Conservation (phyloP, 2,329 filamentous ascomycete species). For the Aquanectria penicillioides region DNA sequence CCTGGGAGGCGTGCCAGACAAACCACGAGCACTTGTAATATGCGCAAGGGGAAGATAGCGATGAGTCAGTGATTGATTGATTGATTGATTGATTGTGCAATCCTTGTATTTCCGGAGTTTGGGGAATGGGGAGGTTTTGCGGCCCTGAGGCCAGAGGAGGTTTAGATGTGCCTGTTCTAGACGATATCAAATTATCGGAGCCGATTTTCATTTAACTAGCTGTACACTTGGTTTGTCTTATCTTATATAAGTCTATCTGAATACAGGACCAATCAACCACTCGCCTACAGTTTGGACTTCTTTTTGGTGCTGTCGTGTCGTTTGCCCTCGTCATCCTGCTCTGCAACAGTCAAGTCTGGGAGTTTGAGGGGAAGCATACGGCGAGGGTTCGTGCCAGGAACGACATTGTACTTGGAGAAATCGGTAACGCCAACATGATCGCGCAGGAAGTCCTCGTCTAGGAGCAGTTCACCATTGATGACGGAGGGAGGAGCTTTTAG, state of each 20-base stretch:
- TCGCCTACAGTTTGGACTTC: constrained; percentile 52
- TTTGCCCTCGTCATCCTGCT: constrained; percentile 83
- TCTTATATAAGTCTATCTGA: constrained; percentile 24
- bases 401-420: constrained; percentile 78
- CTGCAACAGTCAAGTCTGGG: constrained; percentile 76
- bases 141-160: constrained; percentile 27
- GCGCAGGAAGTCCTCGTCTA: constrained; percentile 85
- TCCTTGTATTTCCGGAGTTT: constrained; percentile 32
- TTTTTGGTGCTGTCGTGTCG: constrained; percentile 71
- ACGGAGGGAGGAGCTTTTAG: constrained; percentile 65
- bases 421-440: constrained; percentile 71
- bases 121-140: constrained; percentile 26
- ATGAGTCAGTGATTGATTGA: constrained; percentile 25
- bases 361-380: constrained; percentile 81
- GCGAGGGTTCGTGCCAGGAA: constrained; percentile 70
- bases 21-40: constrained; percentile 10
- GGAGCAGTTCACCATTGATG: constrained; percentile 77
- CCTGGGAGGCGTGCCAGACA: background rate
- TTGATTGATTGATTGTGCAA: constrained; percentile 30
- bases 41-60: constrained; percentile 15
- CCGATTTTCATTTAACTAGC: constrained; percentile 19
- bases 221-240: constrained; percentile 30
- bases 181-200: constrained; percentile 32
- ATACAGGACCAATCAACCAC: constrained; percentile 15
- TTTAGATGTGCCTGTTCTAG: constrained; percentile 38